Conservation (phyloP, 441 rosid species). For the Corymbia calophylla region DNA sequence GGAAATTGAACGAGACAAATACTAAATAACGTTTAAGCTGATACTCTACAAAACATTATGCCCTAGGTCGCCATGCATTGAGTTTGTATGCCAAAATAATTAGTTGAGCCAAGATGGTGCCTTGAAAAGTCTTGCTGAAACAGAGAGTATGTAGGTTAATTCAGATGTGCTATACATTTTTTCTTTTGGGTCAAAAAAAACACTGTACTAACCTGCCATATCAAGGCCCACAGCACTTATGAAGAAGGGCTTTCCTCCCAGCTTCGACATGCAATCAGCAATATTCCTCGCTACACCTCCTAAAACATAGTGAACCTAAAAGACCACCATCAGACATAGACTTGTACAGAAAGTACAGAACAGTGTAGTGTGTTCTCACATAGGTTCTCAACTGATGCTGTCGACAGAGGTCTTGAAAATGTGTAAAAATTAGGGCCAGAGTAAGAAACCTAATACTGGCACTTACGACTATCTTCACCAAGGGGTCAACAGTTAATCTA, state of each 20-base stretch:
- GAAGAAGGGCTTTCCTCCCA: conserved; percentile 60
- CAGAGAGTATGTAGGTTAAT: not conserved
- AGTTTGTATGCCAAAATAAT: not conserved
- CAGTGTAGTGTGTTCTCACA: not conserved
- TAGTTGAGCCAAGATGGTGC: not conserved
- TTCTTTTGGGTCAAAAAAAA: not conserved
- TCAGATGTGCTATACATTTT: not conserved
- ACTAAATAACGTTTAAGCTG: not conserved
- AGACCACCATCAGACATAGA: not conserved
- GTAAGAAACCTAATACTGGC: not conserved
- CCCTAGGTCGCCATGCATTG: not conserved
- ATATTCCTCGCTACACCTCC: conserved; percentile 94
- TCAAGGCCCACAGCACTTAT: conserved; percentile 77
- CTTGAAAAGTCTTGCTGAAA: not conserved
- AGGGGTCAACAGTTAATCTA: not conserved
- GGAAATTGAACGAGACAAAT: not conserved
- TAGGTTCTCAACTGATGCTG: not conserved
- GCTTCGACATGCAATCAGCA: conserved; percentile 81
- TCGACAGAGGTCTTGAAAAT: not conserved
- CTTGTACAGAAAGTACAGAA: not conserved
- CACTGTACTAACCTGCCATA: conserved; percentile 45
- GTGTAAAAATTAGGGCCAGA: not conserved
- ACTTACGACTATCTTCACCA: not conserved
- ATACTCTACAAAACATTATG: not conserved
- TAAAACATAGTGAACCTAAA: conserved; percentile 46